Evolutionary conservation across 192 early-diverging fungal species (phyloP).

Genomic region (Dissophora ornata): DNA sequence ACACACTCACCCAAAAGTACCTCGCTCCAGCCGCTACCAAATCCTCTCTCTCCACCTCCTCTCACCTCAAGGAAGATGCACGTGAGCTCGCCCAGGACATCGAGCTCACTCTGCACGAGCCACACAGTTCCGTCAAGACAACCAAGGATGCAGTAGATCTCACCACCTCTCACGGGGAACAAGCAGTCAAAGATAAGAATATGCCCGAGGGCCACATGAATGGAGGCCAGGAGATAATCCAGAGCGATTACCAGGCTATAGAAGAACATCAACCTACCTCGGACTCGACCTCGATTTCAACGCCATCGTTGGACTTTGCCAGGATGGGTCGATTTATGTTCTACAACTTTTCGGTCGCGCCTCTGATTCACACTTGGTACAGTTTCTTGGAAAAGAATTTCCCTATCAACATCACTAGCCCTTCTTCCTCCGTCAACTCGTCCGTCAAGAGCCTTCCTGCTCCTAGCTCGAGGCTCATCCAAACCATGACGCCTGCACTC

Average conservation of each 20-base stretch:
- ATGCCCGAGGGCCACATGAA: neutral
- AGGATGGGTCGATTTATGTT: slow-evolving; percentile 71
- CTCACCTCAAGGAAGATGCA: neutral
- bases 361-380: slow-evolving; percentile 77
- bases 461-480: neutral
- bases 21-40: slow-evolving; percentile 23
- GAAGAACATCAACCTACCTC: slow-evolving; percentile 13
- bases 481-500: slow-evolving; percentile 18
- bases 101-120: neutral
- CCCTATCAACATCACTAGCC: slow-evolving; percentile 51
- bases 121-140: neutral
- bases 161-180: neutral
- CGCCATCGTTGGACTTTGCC: slow-evolving; percentile 42
- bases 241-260: neutral
- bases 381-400: slow-evolving; percentile 70
- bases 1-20: slow-evolving; percentile 70
- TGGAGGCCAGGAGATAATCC: neutral
- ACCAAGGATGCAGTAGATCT: neutral
- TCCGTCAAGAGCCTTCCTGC: slow-evolving; percentile 2
- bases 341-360: slow-evolving; percentile 77
- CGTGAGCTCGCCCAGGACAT: slow-evolving; percentile 8
- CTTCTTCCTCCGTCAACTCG: neutral
- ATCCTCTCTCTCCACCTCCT: slow-evolving; percentile 5
- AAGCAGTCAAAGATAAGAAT: slow-evolving; percentile 7
- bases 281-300: no score